Percentiles rank a stretch among this genome's conserved stretches.
Evolutionary conservation across 768 basidiomycete genomes (phyloP).

Genomic region (Gymnopilus junonius): DNA sequence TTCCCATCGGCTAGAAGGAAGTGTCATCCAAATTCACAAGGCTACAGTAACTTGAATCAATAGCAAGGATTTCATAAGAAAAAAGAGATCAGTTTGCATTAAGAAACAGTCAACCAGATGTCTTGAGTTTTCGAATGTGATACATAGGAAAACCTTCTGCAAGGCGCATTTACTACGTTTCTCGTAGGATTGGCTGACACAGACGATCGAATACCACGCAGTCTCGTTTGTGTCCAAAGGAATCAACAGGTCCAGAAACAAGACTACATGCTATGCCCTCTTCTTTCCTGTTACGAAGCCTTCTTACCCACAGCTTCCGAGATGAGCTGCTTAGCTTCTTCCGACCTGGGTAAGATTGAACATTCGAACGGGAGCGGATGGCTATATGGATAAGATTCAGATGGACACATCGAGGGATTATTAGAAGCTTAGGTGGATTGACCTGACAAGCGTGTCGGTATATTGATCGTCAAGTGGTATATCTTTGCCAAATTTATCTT

Average conservation of each 20-base stretch:
- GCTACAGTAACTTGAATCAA: background rate
- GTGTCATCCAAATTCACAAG: background rate
- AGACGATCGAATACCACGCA: background rate
- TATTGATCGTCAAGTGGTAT: conserved; percentile 13
- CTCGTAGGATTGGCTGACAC: too few relatives aligned
- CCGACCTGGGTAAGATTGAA: conserved; percentile 5
- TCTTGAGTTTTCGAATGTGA: background rate
- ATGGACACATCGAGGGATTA: background rate
- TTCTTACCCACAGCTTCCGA: background rate
- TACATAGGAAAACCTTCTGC: background rate
- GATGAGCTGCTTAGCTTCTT: background rate
- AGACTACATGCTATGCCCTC: background rate
- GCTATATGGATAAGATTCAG: background rate
- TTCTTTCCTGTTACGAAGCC: background rate
- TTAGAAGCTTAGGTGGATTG: background rate
- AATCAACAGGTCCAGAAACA: background rate
- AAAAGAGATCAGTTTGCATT: background rate
- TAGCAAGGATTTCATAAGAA: background rate
- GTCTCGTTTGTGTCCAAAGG: background rate
- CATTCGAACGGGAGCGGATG: conserved; percentile 8
- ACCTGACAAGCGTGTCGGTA: conserved; percentile 14
- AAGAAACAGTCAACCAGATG: background rate
- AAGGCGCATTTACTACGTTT: background rate
- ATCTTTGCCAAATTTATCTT: conserved; percentile 10
- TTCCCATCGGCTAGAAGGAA: background rate